Conservation (phyloP, 257 asterid species). For the Pogostemon cablin region DNA sequence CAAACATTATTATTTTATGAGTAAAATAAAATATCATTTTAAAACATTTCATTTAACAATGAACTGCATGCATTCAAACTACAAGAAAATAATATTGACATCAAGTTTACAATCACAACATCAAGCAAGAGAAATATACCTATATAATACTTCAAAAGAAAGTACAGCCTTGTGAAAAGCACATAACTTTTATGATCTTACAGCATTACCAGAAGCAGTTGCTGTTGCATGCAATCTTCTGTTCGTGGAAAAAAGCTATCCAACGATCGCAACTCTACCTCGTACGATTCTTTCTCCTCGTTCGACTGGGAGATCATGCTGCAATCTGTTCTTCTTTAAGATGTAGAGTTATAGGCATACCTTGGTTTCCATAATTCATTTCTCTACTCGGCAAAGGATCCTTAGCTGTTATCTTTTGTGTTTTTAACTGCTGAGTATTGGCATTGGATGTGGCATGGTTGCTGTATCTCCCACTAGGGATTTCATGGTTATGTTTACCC, state of each 20-base stretch:
- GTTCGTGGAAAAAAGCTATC: no score
- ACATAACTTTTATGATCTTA: conserved; percentile 29
- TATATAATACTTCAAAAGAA: conserved; percentile 28
- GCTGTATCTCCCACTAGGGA: conserved; percentile 60
- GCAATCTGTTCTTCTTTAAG: conserved; percentile 63
- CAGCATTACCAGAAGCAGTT: conserved; percentile 16
- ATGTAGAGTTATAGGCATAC: conserved; percentile 49
- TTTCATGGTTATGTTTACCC: conserved; percentile 83
- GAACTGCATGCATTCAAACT: neutral
- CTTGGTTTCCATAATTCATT: conserved; percentile 42
- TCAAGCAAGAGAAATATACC: neutral
- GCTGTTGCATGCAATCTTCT: neutral
- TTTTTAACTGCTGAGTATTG: conserved; percentile 36
- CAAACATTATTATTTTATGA: no score
- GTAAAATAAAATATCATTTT: no score
- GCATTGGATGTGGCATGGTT: conserved; percentile 28
- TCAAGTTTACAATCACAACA: conserved; percentile 14
- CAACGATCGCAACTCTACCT: neutral
- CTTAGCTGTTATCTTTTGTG: conserved; percentile 37
- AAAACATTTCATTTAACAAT: neutral
- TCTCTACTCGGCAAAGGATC: conserved; percentile 34
- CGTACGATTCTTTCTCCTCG: neutral
- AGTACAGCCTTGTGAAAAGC: neutral
- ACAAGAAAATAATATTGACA: conserved; percentile 26
- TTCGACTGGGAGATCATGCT: conserved; percentile 33